These are phyloP conservation scores for Phytopythium mirpurense DNA, from an alignment of 352 stramenopile species.

Conservation along the genomic window DNA sequence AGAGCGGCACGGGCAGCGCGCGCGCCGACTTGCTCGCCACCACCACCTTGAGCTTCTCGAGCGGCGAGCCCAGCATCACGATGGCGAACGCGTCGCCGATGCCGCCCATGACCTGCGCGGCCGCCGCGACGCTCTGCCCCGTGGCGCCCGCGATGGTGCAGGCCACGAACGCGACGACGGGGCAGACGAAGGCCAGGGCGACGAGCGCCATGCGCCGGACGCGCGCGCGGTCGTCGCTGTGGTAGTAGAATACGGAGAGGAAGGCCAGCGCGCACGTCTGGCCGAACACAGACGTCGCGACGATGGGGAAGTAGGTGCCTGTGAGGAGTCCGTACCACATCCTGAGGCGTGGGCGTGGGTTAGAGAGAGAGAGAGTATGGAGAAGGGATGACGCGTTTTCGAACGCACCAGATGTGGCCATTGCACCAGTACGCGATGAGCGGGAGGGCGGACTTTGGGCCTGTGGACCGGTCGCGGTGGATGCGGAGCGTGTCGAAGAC, in stretches of 20 bases:
- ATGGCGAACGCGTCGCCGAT: constrained; percentile 26
- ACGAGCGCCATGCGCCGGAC: constrained; percentile 1
- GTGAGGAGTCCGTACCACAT: constrained; percentile 8
- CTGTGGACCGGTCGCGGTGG: constrained; percentile 20
- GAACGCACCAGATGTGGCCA: constrained; percentile 20
- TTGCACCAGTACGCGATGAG: constrained; percentile 21
- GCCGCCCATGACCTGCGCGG: neutral
- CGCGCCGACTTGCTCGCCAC: constrained; percentile 22
- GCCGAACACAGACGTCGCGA: constrained; percentile 2
- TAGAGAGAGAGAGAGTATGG: neutral
- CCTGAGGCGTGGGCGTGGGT: neutral
- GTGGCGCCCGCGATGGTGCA: constrained; percentile 1
- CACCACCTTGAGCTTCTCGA: constrained; percentile 30
- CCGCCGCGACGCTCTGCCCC: neutral
- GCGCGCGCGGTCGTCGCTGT: constrained; percentile 18
- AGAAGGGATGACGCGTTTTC: neutral
- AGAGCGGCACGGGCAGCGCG: constrained; percentile 24
- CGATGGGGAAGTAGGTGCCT: constrained; percentile 7
- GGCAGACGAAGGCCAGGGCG: constrained; percentile 1
- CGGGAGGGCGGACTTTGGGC: constrained; percentile 17
- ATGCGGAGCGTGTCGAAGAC: constrained; percentile 22
- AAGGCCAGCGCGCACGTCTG: constrained; percentile 1
- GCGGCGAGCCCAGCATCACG: constrained; percentile 20
- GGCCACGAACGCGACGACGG: constrained; percentile 6
- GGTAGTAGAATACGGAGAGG: constrained; percentile 5